Conservation (phyloP, 2,329 filamentous ascomycete genomes). For the Monilinia fructicola region DNA sequence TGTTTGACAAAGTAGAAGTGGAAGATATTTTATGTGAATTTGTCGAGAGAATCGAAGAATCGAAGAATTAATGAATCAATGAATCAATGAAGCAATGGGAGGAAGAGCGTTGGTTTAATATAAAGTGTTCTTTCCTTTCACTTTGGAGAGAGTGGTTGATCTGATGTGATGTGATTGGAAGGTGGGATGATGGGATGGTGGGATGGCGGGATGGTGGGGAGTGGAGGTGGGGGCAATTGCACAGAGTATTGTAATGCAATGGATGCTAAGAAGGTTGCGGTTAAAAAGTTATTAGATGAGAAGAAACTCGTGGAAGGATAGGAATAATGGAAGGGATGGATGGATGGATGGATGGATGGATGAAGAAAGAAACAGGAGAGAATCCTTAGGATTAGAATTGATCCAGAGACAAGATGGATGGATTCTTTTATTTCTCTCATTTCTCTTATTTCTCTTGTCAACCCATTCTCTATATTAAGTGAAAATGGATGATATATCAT, state of each 20-base stretch:
- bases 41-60: background rate
- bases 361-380: background rate
- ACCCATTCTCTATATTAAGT: too few relatives aligned
- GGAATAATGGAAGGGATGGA: too few relatives aligned
- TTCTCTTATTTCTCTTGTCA: background rate
- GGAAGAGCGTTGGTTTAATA: background rate
- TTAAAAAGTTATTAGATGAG: background rate
- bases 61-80: background rate
- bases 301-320: conserved; percentile 13
- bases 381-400: background rate
- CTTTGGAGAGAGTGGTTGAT: conserved; percentile 1
- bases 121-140: background rate
- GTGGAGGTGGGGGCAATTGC: background rate
- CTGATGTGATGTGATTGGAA: background rate
- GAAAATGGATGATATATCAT: too few relatives aligned
- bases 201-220: background rate
- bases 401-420: background rate
- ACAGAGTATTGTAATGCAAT: too few relatives aligned
- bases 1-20: background rate
- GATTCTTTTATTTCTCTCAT: too few relatives aligned
- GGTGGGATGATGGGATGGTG: background rate
- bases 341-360: too few relatives aligned
- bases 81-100: background rate
- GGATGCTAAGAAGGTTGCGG: too few relatives aligned
- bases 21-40: background rate